phyloP scores from a whole-genome alignment of 148 eudicot species.

The Vaccinium vitisidaea region DNA sequence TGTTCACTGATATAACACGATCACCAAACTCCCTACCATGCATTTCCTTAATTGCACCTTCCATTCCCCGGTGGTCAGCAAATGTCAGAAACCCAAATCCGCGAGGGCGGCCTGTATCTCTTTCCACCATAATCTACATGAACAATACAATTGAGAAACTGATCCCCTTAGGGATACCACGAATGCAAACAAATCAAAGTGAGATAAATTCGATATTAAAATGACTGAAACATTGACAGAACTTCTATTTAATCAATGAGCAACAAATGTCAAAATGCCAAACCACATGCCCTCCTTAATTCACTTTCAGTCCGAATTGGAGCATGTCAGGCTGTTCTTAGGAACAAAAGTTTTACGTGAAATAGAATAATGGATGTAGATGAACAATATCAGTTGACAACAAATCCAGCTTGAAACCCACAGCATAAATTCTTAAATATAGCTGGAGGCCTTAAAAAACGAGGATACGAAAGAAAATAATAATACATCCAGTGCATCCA shows the following conservation, averaged over 20 bases:
- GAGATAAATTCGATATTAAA: background rate
- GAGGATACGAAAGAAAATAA: background rate
- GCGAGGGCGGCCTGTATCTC: conserved; percentile 69
- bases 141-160: conserved; percentile 22
- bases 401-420: background rate
- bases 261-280: conserved; percentile 4
- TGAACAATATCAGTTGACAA: background rate
- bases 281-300: background rate
- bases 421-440: background rate
- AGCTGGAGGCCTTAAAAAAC: background rate
- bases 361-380: background rate
- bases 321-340: background rate
- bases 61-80: conserved; percentile 65
- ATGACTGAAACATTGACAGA: background rate
- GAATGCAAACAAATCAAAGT: conserved; percentile 9
- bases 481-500: background rate
- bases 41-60: conserved; percentile 71
- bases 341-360: background rate
- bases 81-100: conserved; percentile 75
- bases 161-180: conserved; percentile 12
- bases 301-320: background rate
- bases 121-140: conserved; percentile 63
- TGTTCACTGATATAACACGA: conserved; percentile 37
- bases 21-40: conserved; percentile 43
- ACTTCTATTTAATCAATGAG: background rate